These are phyloP conservation scores for Saccharomyces hybrid DNA, from an alignment of 1,139 yeast species.

Conservation along the genomic window DNA sequence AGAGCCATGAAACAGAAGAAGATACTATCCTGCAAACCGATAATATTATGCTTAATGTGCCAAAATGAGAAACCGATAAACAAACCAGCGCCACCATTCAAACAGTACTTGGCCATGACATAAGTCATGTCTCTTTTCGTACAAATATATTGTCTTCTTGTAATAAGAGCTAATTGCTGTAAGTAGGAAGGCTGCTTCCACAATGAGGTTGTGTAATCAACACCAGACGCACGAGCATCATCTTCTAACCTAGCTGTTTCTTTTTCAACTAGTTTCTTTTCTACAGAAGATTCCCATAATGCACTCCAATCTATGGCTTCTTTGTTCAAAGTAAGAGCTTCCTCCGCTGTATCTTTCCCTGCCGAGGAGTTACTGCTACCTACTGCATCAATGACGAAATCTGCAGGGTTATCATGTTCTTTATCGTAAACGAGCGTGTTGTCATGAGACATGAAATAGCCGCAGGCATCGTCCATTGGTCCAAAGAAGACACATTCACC, in stretches of 20 bases:
- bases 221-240: conserved; percentile 14
- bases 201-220: conserved; percentile 30
- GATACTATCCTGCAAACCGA: conserved; percentile 46
- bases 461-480: conserved; percentile 34
- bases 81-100: conserved; percentile 40
- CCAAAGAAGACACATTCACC: conserved; percentile 42
- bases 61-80: conserved; percentile 52
- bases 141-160: conserved; percentile 31
- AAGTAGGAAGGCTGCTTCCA: conserved; percentile 29
- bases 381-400: conserved; percentile 49
- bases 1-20: conserved; percentile 46
- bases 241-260: conserved; percentile 26
- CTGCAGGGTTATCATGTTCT: conserved; percentile 48
- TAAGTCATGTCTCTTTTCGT: conserved; percentile 41
- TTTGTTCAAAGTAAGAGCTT: conserved; percentile 41
- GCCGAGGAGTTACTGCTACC: conserved; percentile 27
- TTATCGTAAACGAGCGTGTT: conserved; percentile 13
- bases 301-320: conserved; percentile 36
- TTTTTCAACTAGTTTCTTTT: conserved; percentile 17
- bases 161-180: conserved; percentile 28
- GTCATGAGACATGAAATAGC: conserved; percentile 31
- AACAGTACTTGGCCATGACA: conserved; percentile 35
- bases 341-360: conserved; percentile 3
- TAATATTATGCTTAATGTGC: conserved; percentile 42
- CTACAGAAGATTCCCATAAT: conserved; percentile 35